A percentile compares a stretch with the other conserved stretches of the same genome.
Conservation (phyloP, 2,329 filamentous ascomycete genomes). For the Scytalidium lignicola region DNA sequence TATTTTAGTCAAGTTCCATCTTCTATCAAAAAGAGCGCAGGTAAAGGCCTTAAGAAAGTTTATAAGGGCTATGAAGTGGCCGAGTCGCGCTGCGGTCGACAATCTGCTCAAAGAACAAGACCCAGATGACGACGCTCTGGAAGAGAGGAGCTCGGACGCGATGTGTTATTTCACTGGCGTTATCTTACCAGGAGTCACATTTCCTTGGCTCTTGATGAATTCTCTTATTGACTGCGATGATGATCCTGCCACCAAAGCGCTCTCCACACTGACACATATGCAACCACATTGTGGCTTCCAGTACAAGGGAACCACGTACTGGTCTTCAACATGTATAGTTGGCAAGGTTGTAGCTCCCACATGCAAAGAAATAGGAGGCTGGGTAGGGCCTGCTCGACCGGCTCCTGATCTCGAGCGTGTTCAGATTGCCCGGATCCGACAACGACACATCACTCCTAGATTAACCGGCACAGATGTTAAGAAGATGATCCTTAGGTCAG, state of each 20-base stretch:
- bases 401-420: constrained; percentile 61
- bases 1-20: constrained; percentile 51
- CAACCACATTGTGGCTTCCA: constrained; percentile 69
- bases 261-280: constrained; percentile 63
- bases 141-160: constrained; percentile 61
- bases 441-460: constrained; percentile 50
- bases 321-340: constrained; percentile 66
- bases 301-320: constrained; percentile 73
- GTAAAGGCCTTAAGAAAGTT: constrained; percentile 65
- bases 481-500: constrained; percentile 62
- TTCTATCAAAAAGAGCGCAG: constrained; percentile 61
- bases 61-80: constrained; percentile 71
- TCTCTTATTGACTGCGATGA: constrained; percentile 70
- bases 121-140: constrained; percentile 46
- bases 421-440: constrained; percentile 65
- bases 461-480: constrained; percentile 56
- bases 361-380: constrained; percentile 65
- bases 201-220: constrained; percentile 75
- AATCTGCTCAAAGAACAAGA: constrained; percentile 53
- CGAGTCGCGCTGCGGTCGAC: constrained; percentile 62
- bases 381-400: constrained; percentile 68
- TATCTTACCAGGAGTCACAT: constrained; percentile 62
- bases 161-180: constrained; percentile 76
- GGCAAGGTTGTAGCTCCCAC: constrained; percentile 72
- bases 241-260: constrained; percentile 58